Evolutionary conservation across 106 monocot species (phyloP), one percentile per base, ranked within the genome.

Genomic region (Dioscorea dumetorum): DNA sequence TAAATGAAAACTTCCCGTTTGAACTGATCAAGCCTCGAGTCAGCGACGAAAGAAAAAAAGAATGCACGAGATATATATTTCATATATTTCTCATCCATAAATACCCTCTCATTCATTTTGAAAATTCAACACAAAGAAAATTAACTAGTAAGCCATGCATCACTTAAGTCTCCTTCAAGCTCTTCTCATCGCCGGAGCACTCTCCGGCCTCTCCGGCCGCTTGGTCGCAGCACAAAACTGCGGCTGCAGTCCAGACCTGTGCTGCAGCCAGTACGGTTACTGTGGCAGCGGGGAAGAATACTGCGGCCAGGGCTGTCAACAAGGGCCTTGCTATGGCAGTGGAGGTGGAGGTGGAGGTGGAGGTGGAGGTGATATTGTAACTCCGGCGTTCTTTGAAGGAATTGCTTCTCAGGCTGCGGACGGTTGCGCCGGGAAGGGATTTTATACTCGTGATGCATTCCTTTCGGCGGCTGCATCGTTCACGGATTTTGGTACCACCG

Each of bases 311-410:
- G 79, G 74, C 3, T 79, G 79, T 69, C 74, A 70, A 58, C 21
- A 73, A 22, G 79, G 73, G n/a, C 79, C 79, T 5, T 79, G 79
- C 74, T 19, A 22, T 15, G 24, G 28, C 28, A 28, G 3, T 7
- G 34, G 34, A 34, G 34, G 34, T 4, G 68, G 60, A 4, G 62
- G 53, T 28, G 28, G 28, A 28, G 68, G 61, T 8, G 62, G 53
- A 0, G 0, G 16, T 24, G 74, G 71, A 2, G 58, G 70, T 3
- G 73, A 77, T 52, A 13, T 78, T 0, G 82, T 71, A 31, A 78
- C 74, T 22, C 70, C 74, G 57, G 67, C 48, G 5, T 83, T 83
- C 71, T 83, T 83, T 41, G 74, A 83, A 51, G 73, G 83, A 12
- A 78, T 83, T 18, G 64, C 73, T 15, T 22, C 21, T 2, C 70